Evolutionary conservation across 2,329 filamentous ascomycete genomes (phyloP), one percentile per base, ranked within the genome.

Genomic region (Lecanicillium sp.): DNA sequence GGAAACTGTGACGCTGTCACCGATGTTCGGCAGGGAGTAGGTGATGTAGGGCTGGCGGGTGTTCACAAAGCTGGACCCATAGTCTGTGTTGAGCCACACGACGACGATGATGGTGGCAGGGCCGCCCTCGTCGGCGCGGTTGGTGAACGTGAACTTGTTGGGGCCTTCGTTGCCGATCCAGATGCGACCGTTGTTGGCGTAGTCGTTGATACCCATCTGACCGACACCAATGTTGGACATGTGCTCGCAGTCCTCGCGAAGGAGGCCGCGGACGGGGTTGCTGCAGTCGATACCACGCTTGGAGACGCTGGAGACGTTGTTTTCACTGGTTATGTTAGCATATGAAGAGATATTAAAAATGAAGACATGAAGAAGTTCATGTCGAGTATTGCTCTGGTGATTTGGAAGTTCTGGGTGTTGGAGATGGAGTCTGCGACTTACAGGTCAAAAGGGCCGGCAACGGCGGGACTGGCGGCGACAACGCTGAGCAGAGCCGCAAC

Each of bases 1-100:
- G 32, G 68, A 69, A 21, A 73, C 52, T 42, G 62, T 63, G 49
- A 67, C 58, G 26, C 44, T 56, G 51, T 63, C 52, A 50, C 66
- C 66, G 12, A 21, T 8, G 5, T 55, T 44, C 37, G 64, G 61
- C 44, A 74, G 57, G 9, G 66, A 64, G 51, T 68, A 62, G 32
- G 65, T 65, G 52, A 74, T 61, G 37, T 57, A 51, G n/a, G 60
- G 56, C 7, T 19, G 20, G 30, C 58, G 56, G 6, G 52, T 55
- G 52, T 61, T 61, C 54, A 64, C 56, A 37, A 62, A 62, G 23
- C 53, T 57, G 8, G 60, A 51, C 33, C 56, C 30, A 17, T 44
- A 41, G 6, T 35, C 5, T 3, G 55, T 45, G 10, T 49, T 48
- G 51, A 62, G 51, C 58, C 60, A 63, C 11, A 63, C 23, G 32